A percentile compares a stretch with the other conserved stretches of the same genome.
phyloP scores from a whole-genome alignment of 371 early-diverging fungal species.

The Mucor racemosus region DNA sequence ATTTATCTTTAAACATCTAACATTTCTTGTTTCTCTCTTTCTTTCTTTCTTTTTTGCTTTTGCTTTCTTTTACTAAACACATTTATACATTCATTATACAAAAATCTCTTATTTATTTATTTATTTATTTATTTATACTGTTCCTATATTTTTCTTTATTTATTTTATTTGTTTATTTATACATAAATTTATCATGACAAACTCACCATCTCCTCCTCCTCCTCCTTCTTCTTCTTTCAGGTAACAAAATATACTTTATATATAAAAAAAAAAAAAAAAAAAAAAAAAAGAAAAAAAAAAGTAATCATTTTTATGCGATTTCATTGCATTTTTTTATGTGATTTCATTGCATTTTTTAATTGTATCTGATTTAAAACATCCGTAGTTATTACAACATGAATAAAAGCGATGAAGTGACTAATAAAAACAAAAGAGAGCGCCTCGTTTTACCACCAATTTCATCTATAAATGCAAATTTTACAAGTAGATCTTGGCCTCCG shows the following conservation, averaged over 20 bases:
- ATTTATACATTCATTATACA: too few species aligned
- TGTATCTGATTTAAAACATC: neutral
- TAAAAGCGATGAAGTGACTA: neutral
- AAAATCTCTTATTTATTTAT: too few species aligned
- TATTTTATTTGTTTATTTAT: neutral
- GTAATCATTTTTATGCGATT: slow-evolving; percentile 1
- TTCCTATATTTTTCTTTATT: neutral
- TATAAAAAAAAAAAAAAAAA: too few species aligned
- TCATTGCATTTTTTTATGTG: neutral
- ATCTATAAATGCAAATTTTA: slow-evolving; percentile 16
- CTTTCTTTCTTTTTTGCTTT: neutral
- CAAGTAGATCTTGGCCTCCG: slow-evolving; percentile 25
- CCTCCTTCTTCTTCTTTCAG: neutral
- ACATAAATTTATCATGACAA: slow-evolving; percentile 5
- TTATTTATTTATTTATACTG: neutral
- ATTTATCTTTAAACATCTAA: neutral
- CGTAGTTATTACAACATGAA: neutral
- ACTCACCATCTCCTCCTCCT: slow-evolving; percentile 1
- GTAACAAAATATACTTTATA: neutral
- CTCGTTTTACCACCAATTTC: slow-evolving; percentile 31
- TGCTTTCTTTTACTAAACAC: neutral
- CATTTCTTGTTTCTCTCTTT: neutral
- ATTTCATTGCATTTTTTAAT: neutral
- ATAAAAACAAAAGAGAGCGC: neutral
- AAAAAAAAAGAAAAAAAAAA: neutral